Percentiles rank a stretch among this genome's conserved stretches.
Evolutionary conservation across 2,329 filamentous ascomycete species (phyloP).

Genomic region (Beauveria scarabaeidicola): DNA sequence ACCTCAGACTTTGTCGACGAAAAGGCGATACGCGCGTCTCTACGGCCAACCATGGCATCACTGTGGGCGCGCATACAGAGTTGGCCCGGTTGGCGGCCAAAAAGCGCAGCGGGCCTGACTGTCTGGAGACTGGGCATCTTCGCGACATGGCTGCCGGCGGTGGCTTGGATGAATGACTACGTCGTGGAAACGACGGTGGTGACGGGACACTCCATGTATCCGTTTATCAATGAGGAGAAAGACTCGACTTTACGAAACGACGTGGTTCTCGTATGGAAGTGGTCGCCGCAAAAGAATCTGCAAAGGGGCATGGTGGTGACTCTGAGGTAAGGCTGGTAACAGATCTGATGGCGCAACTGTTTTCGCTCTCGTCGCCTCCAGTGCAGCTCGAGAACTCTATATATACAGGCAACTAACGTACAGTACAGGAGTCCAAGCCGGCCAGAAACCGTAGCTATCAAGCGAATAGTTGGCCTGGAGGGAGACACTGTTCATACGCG

Average conservation of each 20-base stretch:
- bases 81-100: constrained; percentile 14
- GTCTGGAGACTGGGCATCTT: constrained; percentile 42
- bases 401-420: background rate
- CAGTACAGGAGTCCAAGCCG: constrained; percentile 56
- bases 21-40: background rate
- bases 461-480: constrained; percentile 72
- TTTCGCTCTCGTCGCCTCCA: background rate
- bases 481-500: constrained; percentile 68
- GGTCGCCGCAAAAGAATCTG: constrained; percentile 48
- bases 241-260: constrained; percentile 47
- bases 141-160: constrained; percentile 53
- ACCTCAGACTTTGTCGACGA: background rate
- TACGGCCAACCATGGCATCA: constrained; percentile 25
- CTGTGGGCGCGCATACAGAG: constrained; percentile 27
- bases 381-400: background rate
- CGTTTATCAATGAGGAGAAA: constrained; percentile 61
- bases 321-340: constrained; percentile 44
- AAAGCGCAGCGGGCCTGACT: constrained; percentile 24
- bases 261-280: constrained; percentile 50
- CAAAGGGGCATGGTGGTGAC: constrained; percentile 68
- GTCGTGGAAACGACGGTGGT: constrained; percentile 51
- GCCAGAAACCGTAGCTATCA: constrained; percentile 63
- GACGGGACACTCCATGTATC: constrained; percentile 64
- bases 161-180: constrained; percentile 53
- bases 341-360: background rate